These are phyloP conservation scores for Colletotrichum higginsianum DNA, from an alignment of 2,329 filamentous ascomycete species.

Conservation along the genomic window DNA sequence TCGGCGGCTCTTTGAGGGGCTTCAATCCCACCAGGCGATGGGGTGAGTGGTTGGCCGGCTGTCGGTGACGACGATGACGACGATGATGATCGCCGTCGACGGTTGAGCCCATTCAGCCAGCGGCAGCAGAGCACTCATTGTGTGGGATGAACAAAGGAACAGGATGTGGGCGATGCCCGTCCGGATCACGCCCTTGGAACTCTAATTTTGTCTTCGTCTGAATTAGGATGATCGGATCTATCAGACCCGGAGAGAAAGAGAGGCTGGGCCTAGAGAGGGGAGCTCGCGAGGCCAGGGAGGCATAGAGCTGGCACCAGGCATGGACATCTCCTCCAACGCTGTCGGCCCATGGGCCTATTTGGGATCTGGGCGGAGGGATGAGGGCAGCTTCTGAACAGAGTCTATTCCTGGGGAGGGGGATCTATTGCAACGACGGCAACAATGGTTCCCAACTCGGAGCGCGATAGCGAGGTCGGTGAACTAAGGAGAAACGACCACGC, in stretches of 20 bases:
- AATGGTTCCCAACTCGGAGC: constrained; percentile 19
- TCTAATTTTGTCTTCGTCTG: constrained; percentile 8
- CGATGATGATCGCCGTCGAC: constrained; percentile 13
- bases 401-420: constrained; percentile 2
- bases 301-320: constrained; percentile 17
- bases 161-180: neutral
- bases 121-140: neutral
- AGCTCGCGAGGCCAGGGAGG: constrained; percentile 32
- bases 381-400: neutral
- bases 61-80: neutral
- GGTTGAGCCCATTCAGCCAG: constrained; percentile 12
- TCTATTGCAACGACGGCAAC: constrained; percentile 23
- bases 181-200: no score
- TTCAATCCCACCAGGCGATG: neutral
- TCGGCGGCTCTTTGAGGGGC: neutral
- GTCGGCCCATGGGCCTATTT: constrained; percentile 5
- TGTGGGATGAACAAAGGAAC: constrained; percentile 27
- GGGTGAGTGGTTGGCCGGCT: neutral
- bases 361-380: neutral
- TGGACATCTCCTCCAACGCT: neutral
- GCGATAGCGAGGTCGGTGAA: constrained; percentile 1
- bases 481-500: constrained; percentile 1
- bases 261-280: constrained; percentile 18
- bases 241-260: neutral
- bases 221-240: constrained; percentile 11